Evolutionary conservation across 306 rosid species (phyloP).

Genomic region (Castanea sativa): DNA sequence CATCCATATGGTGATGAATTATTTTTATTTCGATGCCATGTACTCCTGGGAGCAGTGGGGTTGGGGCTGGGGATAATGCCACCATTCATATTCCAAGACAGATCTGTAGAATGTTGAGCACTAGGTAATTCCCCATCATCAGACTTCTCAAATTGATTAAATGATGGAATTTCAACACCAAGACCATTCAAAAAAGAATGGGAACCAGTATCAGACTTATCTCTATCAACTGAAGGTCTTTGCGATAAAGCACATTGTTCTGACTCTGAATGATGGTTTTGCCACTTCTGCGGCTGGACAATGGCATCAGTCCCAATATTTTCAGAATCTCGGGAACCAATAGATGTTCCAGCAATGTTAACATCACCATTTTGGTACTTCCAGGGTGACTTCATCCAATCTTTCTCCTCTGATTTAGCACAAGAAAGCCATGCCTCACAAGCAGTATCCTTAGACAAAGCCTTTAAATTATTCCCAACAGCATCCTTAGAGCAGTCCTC

Average conservation of each 20-base stretch:
- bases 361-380: conserved; percentile 25
- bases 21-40: conserved; percentile 62
- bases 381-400: not conserved
- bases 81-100: conserved; percentile 55
- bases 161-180: conserved; percentile 60
- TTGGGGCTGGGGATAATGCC: conserved; percentile 61
- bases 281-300: conserved; percentile 28
- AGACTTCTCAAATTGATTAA: conserved; percentile 51
- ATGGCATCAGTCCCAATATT: conserved; percentile 26
- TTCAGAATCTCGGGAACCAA: conserved; percentile 31
- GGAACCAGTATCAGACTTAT: conserved; percentile 42
- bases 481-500: conserved; percentile 36
- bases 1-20: conserved; percentile 52
- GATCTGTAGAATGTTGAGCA: conserved; percentile 53
- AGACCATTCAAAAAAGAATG: conserved; percentile 47
- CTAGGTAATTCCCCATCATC: conserved; percentile 39
- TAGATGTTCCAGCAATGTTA: conserved; percentile 36
- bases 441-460: conserved; percentile 28
- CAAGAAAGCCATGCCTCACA: conserved; percentile 36
- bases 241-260: conserved; percentile 32
- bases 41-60: conserved; percentile 85
- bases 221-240: conserved; percentile 35
- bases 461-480: conserved; percentile 30
- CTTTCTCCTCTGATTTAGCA: conserved; percentile 30
- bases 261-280: conserved; percentile 31